Conservation (phyloP, 2,329 filamentous ascomycete species). For the Colletotrichum sansevieriae region DNA sequence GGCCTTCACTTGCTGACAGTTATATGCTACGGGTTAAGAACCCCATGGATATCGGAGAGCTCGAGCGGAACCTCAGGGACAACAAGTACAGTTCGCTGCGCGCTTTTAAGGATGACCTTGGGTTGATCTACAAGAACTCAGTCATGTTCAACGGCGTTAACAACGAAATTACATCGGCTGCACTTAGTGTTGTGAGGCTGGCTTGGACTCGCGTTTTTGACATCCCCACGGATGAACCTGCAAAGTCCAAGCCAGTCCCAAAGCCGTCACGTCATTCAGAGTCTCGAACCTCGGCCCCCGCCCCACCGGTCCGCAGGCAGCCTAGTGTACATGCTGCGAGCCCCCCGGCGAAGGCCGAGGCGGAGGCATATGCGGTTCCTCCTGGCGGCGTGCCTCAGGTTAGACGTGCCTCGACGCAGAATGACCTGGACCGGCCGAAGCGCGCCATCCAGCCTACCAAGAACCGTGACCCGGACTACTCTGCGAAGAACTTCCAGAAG, state of each 20-base stretch:
- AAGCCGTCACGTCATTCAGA: slow-evolving; percentile 63
- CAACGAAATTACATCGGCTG: slow-evolving; percentile 77
- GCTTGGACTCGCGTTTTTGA: slow-evolving; percentile 62
- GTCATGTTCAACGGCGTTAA: slow-evolving; percentile 83
- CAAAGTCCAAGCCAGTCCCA: slow-evolving; percentile 66
- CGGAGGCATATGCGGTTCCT: slow-evolving; percentile 77
- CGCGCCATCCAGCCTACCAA: slow-evolving; percentile 94
- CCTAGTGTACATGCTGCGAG: slow-evolving; percentile 51
- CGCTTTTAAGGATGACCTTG: slow-evolving; percentile 80
- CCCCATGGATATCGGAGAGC: slow-evolving; percentile 86
- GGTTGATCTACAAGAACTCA: slow-evolving; percentile 84
- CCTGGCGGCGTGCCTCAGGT: slow-evolving; percentile 85
- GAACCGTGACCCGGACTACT: slow-evolving; percentile 90
- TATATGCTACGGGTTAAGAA: slow-evolving; percentile 76
- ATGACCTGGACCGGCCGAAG: slow-evolving; percentile 85
- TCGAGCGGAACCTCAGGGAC: slow-evolving; percentile 84
- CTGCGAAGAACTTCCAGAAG: slow-evolving; percentile 84
- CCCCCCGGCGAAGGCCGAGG: slow-evolving; percentile 49
- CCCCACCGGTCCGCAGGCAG: slow-evolving; percentile 49
- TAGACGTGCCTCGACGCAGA: slow-evolving; percentile 84
- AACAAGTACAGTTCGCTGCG: slow-evolving; percentile 75
- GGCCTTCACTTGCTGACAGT: slow-evolving; percentile 81
- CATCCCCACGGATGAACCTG: slow-evolving; percentile 65
- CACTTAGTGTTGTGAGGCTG: slow-evolving; percentile 67
- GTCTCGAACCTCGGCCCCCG: slow-evolving; percentile 54